These are phyloP conservation scores for Hyphopichia homilentoma DNA, from an alignment of 805 yeast species.

Conservation along the genomic window DNA sequence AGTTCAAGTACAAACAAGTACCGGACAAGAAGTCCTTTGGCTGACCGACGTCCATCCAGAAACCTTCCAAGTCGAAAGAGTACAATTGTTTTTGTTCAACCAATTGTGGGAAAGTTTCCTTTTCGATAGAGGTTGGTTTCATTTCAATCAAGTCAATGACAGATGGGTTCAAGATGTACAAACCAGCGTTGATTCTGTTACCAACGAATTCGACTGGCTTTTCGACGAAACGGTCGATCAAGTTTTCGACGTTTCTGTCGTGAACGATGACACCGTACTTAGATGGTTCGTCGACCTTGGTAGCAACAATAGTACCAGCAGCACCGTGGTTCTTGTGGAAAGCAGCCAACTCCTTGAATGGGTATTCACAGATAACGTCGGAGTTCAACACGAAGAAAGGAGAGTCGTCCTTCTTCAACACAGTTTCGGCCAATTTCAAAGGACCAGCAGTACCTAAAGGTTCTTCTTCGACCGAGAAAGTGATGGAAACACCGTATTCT, in stretches of 20 bases:
- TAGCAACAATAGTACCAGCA: slow-evolving; percentile 97
- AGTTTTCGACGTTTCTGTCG: slow-evolving; percentile 90
- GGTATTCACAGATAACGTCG: slow-evolving; percentile 98
- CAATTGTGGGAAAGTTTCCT: slow-evolving; percentile 97
- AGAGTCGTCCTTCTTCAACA: slow-evolving; percentile 88
- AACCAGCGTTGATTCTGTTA: slow-evolving; percentile 99
- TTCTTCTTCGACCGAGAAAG: slow-evolving; percentile 98
- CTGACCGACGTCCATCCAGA: slow-evolving; percentile 99
- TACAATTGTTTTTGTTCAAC: slow-evolving; percentile 85
- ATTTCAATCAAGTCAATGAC: slow-evolving; percentile 95
- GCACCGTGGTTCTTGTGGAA: slow-evolving; percentile 97
- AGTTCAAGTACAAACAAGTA: slow-evolving; percentile 84
- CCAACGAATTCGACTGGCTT: slow-evolving; percentile 99
- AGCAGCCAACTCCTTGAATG: slow-evolving; percentile 84
- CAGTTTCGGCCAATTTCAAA: slow-evolving; percentile 90
- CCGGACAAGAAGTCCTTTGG: slow-evolving; percentile 99
- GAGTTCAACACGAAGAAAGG: slow-evolving; percentile 98
- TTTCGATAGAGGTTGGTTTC: slow-evolving; percentile 98
- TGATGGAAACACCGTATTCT: slow-evolving; percentile 90
- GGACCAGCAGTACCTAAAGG: slow-evolving; percentile 99
- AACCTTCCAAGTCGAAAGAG: slow-evolving; percentile 97
- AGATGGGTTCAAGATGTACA: slow-evolving; percentile 95
- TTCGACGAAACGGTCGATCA: slow-evolving; percentile 98
- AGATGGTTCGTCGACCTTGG: slow-evolving; percentile 99
- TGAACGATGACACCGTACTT: slow-evolving; percentile 99